Evolutionary conservation across 495 filamentous ascomycete species (phyloP).

Genomic region (Lepidopterella palustris): DNA sequence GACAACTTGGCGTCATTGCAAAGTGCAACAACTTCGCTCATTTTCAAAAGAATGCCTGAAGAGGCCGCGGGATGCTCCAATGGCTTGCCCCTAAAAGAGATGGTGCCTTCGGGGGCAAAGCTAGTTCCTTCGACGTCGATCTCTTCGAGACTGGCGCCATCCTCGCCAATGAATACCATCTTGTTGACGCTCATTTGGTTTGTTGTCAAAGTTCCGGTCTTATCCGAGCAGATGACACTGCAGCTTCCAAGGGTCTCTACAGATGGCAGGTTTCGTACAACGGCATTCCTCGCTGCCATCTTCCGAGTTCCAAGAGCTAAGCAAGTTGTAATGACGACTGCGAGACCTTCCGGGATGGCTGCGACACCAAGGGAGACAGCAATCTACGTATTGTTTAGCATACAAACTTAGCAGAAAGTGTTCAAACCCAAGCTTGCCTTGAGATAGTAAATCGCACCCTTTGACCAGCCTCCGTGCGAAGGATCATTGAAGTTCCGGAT

Average conservation of each 20-base stretch:
- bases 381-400: constrained; percentile 49
- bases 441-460: constrained; percentile 98
- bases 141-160: constrained; percentile 73
- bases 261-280: constrained; percentile 90
- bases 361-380: constrained; percentile 97
- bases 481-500: constrained; percentile 94
- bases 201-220: constrained; percentile 96
- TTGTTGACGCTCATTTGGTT: constrained; percentile 99
- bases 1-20: constrained; percentile 87
- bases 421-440: constrained; percentile 48
- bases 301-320: constrained; percentile 90
- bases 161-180: constrained; percentile 70
- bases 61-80: constrained; percentile 62
- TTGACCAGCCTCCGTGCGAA: constrained; percentile 87
- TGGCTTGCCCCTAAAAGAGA: constrained; percentile 59
- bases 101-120: constrained; percentile 75
- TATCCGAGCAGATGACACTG: constrained; percentile 99
- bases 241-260: constrained; percentile 98
- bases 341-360: constrained; percentile 93
- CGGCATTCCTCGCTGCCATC: constrained; percentile 97
- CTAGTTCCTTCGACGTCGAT: constrained; percentile 90
- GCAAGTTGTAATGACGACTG: constrained; percentile 97
- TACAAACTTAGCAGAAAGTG: not conserved
- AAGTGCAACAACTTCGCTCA: constrained; percentile 79
- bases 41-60: constrained; percentile 73